Evolutionary conservation across 768 basidiomycete genomes (phyloP).

Genomic region (Pisolithus sp.): DNA sequence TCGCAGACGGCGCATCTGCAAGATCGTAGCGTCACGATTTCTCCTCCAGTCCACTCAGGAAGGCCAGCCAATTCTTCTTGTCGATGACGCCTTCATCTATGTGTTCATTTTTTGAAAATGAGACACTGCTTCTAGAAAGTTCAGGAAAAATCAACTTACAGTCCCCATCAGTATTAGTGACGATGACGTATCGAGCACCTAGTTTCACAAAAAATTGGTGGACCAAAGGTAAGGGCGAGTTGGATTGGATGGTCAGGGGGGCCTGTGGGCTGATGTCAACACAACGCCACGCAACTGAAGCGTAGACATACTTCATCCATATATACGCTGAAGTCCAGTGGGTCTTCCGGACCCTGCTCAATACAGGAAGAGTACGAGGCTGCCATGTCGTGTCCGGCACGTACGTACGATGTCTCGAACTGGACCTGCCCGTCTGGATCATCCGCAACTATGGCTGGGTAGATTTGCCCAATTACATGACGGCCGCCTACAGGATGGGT

Average conservation of each 20-base stretch:
- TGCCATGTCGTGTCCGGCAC: conserved; percentile 35
- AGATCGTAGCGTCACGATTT: conserved; percentile 24
- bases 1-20: too few relatives aligned
- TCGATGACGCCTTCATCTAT: conserved; percentile 82
- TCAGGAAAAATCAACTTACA: conserved; percentile 44
- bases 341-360: conserved; percentile 42
- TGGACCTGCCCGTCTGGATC: conserved; percentile 59
- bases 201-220: conserved; percentile 94
- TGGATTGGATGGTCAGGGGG: conserved; percentile 75
- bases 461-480: conserved; percentile 1
- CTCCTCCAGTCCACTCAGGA: conserved; percentile 70
- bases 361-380: conserved; percentile 59
- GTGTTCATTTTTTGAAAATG: conserved; percentile 20
- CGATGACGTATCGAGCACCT: conserved; percentile 84
- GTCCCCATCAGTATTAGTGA: conserved; percentile 74
- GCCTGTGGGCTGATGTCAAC: conserved; percentile 42
- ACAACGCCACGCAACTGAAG: background rate
- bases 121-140: background rate
- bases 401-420: conserved; percentile 48
- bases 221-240: conserved; percentile 85
- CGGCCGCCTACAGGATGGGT: background rate
- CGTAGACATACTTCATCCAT: conserved; percentile 70
- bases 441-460: conserved; percentile 66
- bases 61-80: conserved; percentile 91
- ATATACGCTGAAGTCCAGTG: conserved; percentile 78